These are phyloP conservation scores for Salix purpurea DNA, from an alignment of 345 rosid genomes.

Conservation along the genomic window DNA sequence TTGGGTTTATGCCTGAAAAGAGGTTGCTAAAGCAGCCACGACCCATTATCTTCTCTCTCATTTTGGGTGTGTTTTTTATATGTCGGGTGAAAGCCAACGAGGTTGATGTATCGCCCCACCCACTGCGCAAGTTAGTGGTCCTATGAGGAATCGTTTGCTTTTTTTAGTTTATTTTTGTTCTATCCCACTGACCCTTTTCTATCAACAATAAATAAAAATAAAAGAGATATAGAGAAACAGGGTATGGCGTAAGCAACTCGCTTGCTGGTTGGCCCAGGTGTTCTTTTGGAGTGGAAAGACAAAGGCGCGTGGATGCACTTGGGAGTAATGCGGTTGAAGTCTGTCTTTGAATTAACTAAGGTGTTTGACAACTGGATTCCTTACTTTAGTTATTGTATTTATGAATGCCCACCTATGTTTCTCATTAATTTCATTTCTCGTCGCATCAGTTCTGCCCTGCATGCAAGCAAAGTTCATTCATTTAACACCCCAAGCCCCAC, in stretches of 20 bases:
- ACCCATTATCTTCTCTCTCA: background rate
- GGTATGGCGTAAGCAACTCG: background rate
- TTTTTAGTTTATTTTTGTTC: background rate
- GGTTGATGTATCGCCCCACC: constrained; percentile 1
- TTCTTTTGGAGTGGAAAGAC: background rate
- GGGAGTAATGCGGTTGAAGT: background rate
- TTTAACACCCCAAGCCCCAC: too few species aligned
- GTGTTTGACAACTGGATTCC: background rate
- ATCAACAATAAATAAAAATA: background rate
- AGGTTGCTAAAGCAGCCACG: constrained; percentile 16
- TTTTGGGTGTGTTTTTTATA: background rate
- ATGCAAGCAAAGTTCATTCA: too few species aligned
- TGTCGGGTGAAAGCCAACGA: background rate
- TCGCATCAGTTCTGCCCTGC: too few species aligned
- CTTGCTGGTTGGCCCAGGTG: constrained; percentile 1
- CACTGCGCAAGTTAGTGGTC: constrained; percentile 15
- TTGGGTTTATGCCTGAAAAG: constrained; percentile 15
- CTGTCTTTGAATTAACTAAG: background rate
- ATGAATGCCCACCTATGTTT: background rate
- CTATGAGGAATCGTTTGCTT: background rate
- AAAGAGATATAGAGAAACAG: background rate
- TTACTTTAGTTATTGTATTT: background rate
- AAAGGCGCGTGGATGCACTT: background rate
- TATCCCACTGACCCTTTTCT: background rate
- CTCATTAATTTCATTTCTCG: background rate